A percentile compares a stretch with the other conserved stretches of the same genome.
Evolutionary conservation across 169 alveolate species (phyloP).

Genomic region (Eimeria sp.): DNA sequence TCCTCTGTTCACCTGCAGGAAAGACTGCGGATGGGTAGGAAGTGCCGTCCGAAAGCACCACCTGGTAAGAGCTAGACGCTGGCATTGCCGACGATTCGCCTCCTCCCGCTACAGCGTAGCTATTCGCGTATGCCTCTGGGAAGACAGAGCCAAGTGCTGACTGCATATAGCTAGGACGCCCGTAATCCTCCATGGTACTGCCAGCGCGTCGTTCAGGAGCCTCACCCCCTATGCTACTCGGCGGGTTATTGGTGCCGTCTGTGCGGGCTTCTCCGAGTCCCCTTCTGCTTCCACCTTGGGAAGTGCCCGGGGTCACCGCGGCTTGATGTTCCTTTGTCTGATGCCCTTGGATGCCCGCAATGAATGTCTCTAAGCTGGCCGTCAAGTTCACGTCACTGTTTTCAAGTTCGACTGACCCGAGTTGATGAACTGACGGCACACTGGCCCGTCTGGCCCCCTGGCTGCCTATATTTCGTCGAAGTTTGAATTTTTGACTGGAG

Average conservation of each 20-base stretch:
- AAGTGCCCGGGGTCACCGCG: background rate
- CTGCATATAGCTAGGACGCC: slow-evolving; percentile 24
- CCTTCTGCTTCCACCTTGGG: background rate
- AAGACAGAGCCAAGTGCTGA: slow-evolving; percentile 58
- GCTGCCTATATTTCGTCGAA: slow-evolving; percentile 1
- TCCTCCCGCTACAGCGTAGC: slow-evolving; percentile 23
- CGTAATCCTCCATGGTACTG: slow-evolving; percentile 51
- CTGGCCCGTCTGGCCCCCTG: background rate
- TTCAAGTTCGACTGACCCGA: slow-evolving; percentile 21
- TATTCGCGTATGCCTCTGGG: slow-evolving; percentile 54
- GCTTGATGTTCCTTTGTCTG: background rate
- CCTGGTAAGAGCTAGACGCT: slow-evolving; percentile 57
- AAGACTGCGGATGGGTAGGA: slow-evolving; percentile 68
- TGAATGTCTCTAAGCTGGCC: slow-evolving; percentile 49
- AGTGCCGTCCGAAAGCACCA: slow-evolving; percentile 72
- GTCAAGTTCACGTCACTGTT: slow-evolving; percentile 49
- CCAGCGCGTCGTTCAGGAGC: slow-evolving; percentile 32
- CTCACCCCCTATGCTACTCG: background rate
- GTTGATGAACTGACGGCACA: slow-evolving; percentile 37
- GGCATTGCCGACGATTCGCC: slow-evolving; percentile 34
- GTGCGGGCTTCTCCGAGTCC: background rate
- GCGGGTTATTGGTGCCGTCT: background rate
- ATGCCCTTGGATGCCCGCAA: slow-evolving; percentile 60
- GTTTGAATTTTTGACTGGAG: background rate
- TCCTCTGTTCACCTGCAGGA: slow-evolving; percentile 48